Percentiles rank a stretch among this genome's conserved stretches.
Evolutionary conservation across 108 stramenopile genomes (phyloP).

Genomic region (Cyclotella atomus): DNA sequence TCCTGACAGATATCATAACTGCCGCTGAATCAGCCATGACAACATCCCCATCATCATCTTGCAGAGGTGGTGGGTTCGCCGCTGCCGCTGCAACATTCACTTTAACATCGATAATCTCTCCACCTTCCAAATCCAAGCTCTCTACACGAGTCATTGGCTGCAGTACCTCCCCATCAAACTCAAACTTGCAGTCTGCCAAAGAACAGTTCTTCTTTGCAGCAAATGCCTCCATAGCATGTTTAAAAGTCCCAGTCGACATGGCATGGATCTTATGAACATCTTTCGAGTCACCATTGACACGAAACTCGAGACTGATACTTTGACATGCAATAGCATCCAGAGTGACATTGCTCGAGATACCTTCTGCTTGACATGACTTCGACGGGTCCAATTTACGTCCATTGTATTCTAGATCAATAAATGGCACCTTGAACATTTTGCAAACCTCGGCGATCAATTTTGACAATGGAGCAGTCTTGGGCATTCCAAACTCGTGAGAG

Average conservation of each 20-base stretch:
- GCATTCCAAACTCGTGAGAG: slow-evolving; percentile 22
- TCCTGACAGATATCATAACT: slow-evolving; percentile 9
- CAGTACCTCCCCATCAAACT: slow-evolving; percentile 56
- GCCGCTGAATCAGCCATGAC: not conserved
- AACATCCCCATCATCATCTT: slow-evolving; percentile 7
- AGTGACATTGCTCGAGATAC: slow-evolving; percentile 14
- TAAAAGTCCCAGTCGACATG: slow-evolving; percentile 14
- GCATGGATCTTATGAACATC: slow-evolving; percentile 18
- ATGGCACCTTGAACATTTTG: slow-evolving; percentile 3
- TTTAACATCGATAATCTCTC: slow-evolving; percentile 66
- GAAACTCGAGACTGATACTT: slow-evolving; percentile 29
- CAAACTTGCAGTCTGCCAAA: slow-evolving; percentile 25
- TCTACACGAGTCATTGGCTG: slow-evolving; percentile 33
- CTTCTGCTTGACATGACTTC: slow-evolving; percentile 14
- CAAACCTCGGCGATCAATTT: slow-evolving; percentile 16
- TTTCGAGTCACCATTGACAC: slow-evolving; percentile 37
- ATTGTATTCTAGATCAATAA: slow-evolving; percentile 17
- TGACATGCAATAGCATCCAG: slow-evolving; percentile 25
- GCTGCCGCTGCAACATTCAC: not conserved
- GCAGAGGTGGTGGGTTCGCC: not conserved
- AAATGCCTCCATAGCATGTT: slow-evolving; percentile 20
- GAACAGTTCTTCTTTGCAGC: slow-evolving; percentile 20
- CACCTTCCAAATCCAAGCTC: slow-evolving; percentile 57
- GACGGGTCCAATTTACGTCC: slow-evolving; percentile 23
- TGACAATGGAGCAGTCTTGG: slow-evolving; percentile 14